These are phyloP conservation scores for Geosiphon pyriformis DNA, from an alignment of 192 early-diverging fungal species.

Conservation along the genomic window DNA sequence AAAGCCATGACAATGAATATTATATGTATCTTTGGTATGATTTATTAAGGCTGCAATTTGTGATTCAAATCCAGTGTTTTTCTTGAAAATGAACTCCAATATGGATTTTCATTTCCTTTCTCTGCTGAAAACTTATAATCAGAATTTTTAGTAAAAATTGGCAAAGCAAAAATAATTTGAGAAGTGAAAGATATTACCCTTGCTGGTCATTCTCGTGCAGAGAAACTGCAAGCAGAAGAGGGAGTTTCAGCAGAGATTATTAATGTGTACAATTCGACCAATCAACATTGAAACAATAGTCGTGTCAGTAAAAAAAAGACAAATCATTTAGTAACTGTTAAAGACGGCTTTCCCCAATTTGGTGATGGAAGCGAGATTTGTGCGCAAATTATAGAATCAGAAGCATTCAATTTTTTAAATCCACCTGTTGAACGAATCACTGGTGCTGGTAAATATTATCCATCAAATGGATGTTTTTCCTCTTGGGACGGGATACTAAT, in stretches of 20 bases:
- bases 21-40: neutral
- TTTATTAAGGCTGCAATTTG: conserved; percentile 76
- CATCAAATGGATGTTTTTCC: neutral
- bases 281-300: conserved; percentile 89
- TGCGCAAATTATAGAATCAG: conserved; percentile 95
- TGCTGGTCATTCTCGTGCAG: conserved; percentile 90
- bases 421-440: conserved; percentile 89
- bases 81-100: conserved; percentile 97
- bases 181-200: conserved; percentile 85
- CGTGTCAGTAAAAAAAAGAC: conserved; percentile 95
- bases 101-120: conserved; percentile 84
- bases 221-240: conserved; percentile 75
- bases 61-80: conserved; percentile 97
- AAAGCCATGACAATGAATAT: neutral
- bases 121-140: conserved; percentile 58
- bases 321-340: conserved; percentile 92
- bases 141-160: conserved; percentile 88
- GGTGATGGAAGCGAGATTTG: conserved; percentile 93
- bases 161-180: conserved; percentile 79
- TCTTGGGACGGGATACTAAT: neutral
- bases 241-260: conserved; percentile 82
- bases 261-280: conserved; percentile 97
- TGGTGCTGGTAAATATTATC: conserved; percentile 66
- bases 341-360: conserved; percentile 92
- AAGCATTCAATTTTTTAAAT: conserved; percentile 94